A percentile compares a stretch with the other conserved stretches of the same genome.
These are phyloP conservation scores for Myxozyma neglecta DNA, from an alignment of 805 yeast species.

Conservation along the genomic window DNA sequence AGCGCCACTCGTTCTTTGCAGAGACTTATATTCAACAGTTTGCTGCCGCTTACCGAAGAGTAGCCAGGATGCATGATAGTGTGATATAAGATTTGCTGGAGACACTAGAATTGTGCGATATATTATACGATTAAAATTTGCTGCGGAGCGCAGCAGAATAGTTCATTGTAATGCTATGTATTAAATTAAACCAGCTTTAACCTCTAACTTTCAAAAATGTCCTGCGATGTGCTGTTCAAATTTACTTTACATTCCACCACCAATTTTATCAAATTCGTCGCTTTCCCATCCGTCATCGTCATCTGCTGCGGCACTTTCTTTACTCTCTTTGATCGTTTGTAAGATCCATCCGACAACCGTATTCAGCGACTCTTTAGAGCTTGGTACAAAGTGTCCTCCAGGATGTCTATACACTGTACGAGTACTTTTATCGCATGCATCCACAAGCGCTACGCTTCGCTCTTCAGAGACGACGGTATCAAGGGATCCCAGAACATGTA, in stretches of 20 bases:
- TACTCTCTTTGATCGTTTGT: slow-evolving; percentile 9
- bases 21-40: slow-evolving; percentile 39
- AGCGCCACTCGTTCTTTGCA: slow-evolving; percentile 40
- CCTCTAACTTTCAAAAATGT: no score
- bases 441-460: slow-evolving; percentile 62
- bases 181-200: no score
- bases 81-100: not conserved
- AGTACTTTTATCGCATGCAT: slow-evolving; percentile 47
- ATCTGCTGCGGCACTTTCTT: slow-evolving; percentile 4
- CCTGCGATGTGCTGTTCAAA: not conserved
- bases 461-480: slow-evolving; percentile 83
- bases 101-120: no score
- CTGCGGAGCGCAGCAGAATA: no score
- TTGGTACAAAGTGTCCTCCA: slow-evolving; percentile 97
- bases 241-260: not conserved
- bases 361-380: slow-evolving; percentile 58
- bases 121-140: no score
- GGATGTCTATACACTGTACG: slow-evolving; percentile 71
- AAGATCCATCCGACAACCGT: slow-evolving; percentile 39
- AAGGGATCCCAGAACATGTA: slow-evolving; percentile 81
- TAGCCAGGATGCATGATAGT: slow-evolving; percentile 7
- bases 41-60: slow-evolving; percentile 26
- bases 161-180: no score
- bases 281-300: slow-evolving; percentile 41
- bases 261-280: slow-evolving; percentile 41